Base-by-base conservation (phyloP, 2,329 filamentous ascomycete genomes). In the Spiromastix sp. region DNA sequence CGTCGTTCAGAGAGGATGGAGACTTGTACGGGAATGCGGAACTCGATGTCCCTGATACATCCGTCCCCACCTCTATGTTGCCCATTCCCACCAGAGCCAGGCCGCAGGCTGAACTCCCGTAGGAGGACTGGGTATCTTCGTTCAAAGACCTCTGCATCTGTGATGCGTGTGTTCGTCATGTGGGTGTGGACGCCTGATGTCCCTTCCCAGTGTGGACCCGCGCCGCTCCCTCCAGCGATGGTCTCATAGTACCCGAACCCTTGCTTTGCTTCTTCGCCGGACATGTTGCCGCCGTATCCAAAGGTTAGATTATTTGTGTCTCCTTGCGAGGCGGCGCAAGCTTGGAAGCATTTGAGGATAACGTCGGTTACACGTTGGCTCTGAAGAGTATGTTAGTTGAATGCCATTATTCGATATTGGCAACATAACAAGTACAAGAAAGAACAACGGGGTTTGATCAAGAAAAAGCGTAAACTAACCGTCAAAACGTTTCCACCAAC, bases 121-220 rank as follows among this genome's bases (percentile, higher is more conserved):
- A 91, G 60, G 2, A 91, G 56, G 1, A 86, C 81, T 0, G 82
- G 82, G 49, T 86, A 86, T 6, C 83, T 65, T 18, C 79, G 68
- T 61, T 89, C 83, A 44, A 89, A 82, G 5, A 86, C 72, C 54
- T 91, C 84, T 0, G 79, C 70, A 51, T 89, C 84, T 0, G 83
- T 87, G 51, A 87, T 89, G 10, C 82, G 72, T 3, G 83, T 89
- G 55, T 91, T 91, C 5, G 84, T 89, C 80, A 87, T 86, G 59
- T 89, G 81, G 2, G 75, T 81, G 53, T 89, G 81, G n/a, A 87
- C 81, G 11, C 81, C 82, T 34, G 67, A 75, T 8, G 80, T 79
- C 24, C 83, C 83, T 41, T 80, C 67, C 82, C 82, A 87, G 10
- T 68, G 67, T 0, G 77, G 71, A 0, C 82, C 82, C 0, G 83